A percentile compares a stretch with the other conserved stretches of the same genome.
Conservation (phyloP, 176 grass and related monocot genomes). For the Ananas comosus region DNA sequence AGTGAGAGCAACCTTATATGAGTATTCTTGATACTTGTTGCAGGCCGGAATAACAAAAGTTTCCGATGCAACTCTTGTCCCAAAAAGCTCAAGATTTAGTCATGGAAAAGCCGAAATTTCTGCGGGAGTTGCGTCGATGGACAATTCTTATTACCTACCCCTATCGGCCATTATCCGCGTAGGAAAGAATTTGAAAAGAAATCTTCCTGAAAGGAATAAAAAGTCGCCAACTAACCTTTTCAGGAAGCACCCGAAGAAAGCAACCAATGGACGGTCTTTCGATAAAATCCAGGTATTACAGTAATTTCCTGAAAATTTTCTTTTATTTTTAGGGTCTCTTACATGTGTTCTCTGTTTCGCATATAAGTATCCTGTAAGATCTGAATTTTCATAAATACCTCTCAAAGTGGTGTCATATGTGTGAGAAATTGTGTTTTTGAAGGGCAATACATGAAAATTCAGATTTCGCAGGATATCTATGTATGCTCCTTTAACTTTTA, state of each 20-base stretch:
- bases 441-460: no score
- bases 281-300: slow-evolving; percentile 34
- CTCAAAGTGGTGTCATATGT: no score
- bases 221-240: slow-evolving; percentile 17
- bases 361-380: not conserved
- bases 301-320: not conserved
- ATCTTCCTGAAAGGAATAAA: slow-evolving; percentile 30
- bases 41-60: slow-evolving; percentile 20
- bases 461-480: slow-evolving; percentile 6
- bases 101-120: slow-evolving; percentile 26
- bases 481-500: not conserved
- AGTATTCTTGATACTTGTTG: slow-evolving; percentile 14
- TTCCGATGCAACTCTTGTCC: slow-evolving; percentile 12
- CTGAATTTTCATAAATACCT: slow-evolving; percentile 6
- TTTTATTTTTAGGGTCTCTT: not conserved
- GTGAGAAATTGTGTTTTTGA: no score
- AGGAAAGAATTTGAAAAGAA: slow-evolving; percentile 27
- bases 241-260: slow-evolving; percentile 2
- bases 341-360: not conserved
- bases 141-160: slow-evolving; percentile 42
- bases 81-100: slow-evolving; percentile 19
- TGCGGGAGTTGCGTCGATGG: slow-evolving; percentile 23
- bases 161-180: slow-evolving; percentile 50
- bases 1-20: not conserved
- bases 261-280: slow-evolving; percentile 2